Base-by-base conservation (phyloP, 2,329 filamentous ascomycete genomes). In the Corinectria fuckeliana region DNA sequence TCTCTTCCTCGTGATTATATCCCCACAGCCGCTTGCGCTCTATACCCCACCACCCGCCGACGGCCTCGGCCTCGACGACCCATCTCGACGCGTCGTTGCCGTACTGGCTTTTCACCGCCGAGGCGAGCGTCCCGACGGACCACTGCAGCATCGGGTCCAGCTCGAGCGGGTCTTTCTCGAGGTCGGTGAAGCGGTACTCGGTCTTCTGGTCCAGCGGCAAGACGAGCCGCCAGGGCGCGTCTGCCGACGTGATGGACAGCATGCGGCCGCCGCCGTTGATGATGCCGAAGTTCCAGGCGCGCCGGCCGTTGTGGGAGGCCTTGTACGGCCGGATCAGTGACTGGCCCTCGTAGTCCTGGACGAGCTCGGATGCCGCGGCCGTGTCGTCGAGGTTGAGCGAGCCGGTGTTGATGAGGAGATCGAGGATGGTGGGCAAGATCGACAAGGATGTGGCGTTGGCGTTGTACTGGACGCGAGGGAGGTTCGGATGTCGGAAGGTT, bases 381-480 rank as follows among this genome's bases (percentile, higher is more conserved):
- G 53, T 62, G 32, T 71, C 69, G n/a, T 64, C 61, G 11, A 66
- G 49, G 45, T 69, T 67, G 9, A 76, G 69, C 1, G 74, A 76
- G 8, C 65, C 70, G 0, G 71, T 75, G 48, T 75, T 73, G 18
- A 72, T 62, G 10, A 76, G 73, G 0, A 76, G 62, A 13, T 76
- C 74, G 30, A 76, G 68, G n/a, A 76, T 73, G 0, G 74, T 75
- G 0, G 74, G 74, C 2, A 76, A 65, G 20, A 76, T 73, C 14
- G 72, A 73, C 13, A 72, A 56, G 1, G 73, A 73, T 1, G 72
- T 71, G 7, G 72, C 72, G 26, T 72, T 69, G 38, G 70, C 71
- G 16, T 75, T 60, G 55, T 75, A 68, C 25, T 75, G 65, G 2
- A 76, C 55, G 5, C 67, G 61, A 2, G 74, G 74, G 2, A 76